Evolutionary conservation across 345 rosid genomes (phyloP).

Genomic region (Eucalyptus albens): DNA sequence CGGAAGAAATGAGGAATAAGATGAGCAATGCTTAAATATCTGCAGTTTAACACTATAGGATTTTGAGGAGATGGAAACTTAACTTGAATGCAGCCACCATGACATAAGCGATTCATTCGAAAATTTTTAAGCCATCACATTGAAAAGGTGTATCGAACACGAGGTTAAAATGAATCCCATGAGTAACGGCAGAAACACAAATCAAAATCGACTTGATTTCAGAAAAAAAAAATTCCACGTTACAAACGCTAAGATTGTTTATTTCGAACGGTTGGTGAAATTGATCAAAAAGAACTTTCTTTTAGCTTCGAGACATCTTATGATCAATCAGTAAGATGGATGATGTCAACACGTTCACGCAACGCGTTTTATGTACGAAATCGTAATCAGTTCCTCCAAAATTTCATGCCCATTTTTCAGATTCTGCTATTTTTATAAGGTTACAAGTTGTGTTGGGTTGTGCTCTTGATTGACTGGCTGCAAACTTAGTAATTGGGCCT

Average conservation of each 20-base stretch:
- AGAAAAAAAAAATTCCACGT: neutral
- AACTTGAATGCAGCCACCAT: neutral
- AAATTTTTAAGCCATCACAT: neutral
- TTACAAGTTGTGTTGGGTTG: neutral
- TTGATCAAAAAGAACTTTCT: neutral
- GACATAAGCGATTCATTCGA: neutral
- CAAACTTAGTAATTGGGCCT: neutral
- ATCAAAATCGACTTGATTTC: neutral
- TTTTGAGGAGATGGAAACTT: neutral
- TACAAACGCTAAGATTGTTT: neutral
- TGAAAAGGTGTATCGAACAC: neutral
- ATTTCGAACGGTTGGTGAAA: neutral
- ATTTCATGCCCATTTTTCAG: neutral
- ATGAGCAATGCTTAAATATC: neutral
- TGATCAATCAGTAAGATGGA: neutral
- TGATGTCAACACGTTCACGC: neutral
- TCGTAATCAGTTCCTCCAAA: neutral
- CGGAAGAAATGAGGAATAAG: neutral
- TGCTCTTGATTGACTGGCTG: neutral
- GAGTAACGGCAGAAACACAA: neutral
- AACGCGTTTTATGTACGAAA: neutral
- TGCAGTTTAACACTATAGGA: neutral
- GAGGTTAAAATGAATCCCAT: neutral
- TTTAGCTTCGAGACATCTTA: neutral
- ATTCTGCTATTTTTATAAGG: neutral